These are phyloP conservation scores for Scedosporium dehoogii DNA, from an alignment of 2,329 filamentous ascomycete species.

Conservation along the genomic window DNA sequence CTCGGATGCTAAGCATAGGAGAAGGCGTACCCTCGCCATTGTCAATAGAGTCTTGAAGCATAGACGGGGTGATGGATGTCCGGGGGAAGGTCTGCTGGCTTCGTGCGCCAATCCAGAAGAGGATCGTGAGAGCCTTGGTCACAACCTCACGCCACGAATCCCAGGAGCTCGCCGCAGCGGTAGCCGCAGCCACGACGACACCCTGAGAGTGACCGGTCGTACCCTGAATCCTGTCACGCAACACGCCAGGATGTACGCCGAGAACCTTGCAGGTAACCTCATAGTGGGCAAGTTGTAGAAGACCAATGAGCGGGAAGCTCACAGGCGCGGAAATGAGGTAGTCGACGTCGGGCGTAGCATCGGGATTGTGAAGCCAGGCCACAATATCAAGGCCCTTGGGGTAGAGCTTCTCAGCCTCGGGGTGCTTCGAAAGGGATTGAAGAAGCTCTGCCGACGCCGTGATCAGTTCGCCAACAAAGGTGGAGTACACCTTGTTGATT, in stretches of 20 bases:
- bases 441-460: constrained; percentile 73
- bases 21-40: constrained; percentile 92
- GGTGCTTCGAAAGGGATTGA: constrained; percentile 73
- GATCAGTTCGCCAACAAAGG: constrained; percentile 81
- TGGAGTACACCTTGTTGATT: constrained; percentile 82
- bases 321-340: constrained; percentile 92
- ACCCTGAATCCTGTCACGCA: constrained; percentile 75
- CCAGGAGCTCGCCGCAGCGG: constrained; percentile 86
- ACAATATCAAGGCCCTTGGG: constrained; percentile 94
- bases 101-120: constrained; percentile 97
- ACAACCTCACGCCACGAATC: constrained; percentile 78
- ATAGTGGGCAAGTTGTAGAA: constrained; percentile 94
- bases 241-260: constrained; percentile 78
- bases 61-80: constrained; percentile 83
- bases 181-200: constrained; percentile 85
- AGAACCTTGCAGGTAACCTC: constrained; percentile 87
- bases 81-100: constrained; percentile 96
- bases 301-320: constrained; percentile 89
- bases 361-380: constrained; percentile 81
- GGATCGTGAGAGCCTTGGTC: constrained; percentile 73
- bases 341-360: constrained; percentile 84
- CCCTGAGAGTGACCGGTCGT: constrained; percentile 96
- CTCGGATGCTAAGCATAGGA: constrained; percentile 95
- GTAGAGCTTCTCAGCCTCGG: constrained; percentile 88
- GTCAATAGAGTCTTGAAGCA: constrained; percentile 86